A percentile compares a stretch with the other conserved stretches of the same genome.
Evolutionary conservation across 1,284 basidiomycete genomes (phyloP).

Genomic region (Ustanciosporium gigantosporum): DNA sequence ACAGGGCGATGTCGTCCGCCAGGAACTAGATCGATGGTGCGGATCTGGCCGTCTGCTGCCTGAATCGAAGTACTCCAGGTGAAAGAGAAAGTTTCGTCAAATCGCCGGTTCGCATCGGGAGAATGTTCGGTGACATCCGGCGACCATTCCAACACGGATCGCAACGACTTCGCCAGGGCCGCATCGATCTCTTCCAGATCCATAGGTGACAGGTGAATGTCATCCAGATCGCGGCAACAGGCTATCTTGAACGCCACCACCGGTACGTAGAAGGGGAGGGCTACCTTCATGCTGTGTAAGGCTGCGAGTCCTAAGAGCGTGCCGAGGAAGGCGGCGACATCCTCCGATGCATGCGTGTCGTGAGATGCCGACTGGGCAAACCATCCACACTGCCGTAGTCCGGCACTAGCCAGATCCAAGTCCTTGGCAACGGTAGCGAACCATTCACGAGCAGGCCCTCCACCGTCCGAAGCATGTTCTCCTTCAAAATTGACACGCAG

Average conservation of each 20-base stretch:
- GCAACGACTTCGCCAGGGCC: conserved; percentile 20
- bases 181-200: conserved; percentile 28
- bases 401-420: conserved; percentile 1
- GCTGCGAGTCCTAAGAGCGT: conserved; percentile 36
- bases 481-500: conserved; percentile 38
- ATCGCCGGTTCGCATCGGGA: conserved; percentile 4
- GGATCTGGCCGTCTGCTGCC: conserved; percentile 3
- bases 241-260: conserved; percentile 33
- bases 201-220: conserved; percentile 5
- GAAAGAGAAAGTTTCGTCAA: conserved; percentile 28
- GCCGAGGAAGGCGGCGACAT: conserved; percentile 27
- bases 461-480: conserved; percentile 46
- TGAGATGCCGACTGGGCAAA: conserved; percentile 2
- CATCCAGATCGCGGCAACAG: background rate
- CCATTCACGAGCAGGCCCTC: conserved; percentile 47
- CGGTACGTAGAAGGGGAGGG: conserved; percentile 19
- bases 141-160: conserved; percentile 20
- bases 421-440: conserved; percentile 27
- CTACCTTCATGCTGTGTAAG: conserved; percentile 34
- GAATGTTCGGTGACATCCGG: background rate
- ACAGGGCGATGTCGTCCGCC: conserved; percentile 27
- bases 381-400: conserved; percentile 12
- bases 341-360: background rate
- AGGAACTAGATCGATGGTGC: conserved; percentile 23
- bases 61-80: conserved; percentile 25